Evolutionary conservation across 1,284 basidiomycete species (phyloP).

Genomic region (Puccinia hordei): DNA sequence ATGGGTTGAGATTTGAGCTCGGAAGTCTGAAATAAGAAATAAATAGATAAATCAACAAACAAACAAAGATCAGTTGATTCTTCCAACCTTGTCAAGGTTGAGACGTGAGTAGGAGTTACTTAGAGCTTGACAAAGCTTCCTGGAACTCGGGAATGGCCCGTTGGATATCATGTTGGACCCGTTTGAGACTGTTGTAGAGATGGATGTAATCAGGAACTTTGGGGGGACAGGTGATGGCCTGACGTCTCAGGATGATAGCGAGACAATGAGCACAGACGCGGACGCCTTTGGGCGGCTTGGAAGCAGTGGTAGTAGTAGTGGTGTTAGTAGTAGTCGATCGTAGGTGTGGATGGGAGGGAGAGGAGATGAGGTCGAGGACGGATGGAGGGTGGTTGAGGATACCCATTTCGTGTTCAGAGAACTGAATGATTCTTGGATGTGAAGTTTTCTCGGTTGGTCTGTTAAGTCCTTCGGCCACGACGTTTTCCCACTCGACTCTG

Average conservation of each 20-base stretch:
- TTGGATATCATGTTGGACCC: constrained; percentile 76
- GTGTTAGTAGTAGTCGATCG: constrained; percentile 52
- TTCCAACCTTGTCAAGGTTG: too few species aligned
- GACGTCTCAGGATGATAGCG: constrained; percentile 54
- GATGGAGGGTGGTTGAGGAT: constrained; percentile 1
- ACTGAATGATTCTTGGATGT: not conserved
- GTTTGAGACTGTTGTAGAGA: constrained; percentile 68
- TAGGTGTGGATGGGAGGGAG: constrained; percentile 14
- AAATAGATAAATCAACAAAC: not conserved
- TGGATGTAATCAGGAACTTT: constrained; percentile 56
- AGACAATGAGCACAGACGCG: constrained; percentile 57
- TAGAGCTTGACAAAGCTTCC: constrained; percentile 67
- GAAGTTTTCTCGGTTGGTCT: not conserved
- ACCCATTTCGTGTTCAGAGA: constrained; percentile 24
- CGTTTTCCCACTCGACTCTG: constrained; percentile 32
- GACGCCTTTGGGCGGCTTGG: constrained; percentile 54
- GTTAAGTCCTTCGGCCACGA: too few species aligned
- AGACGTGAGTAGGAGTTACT: constrained; percentile 60
- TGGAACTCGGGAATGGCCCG: constrained; percentile 71
- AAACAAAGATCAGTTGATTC: not conserved
- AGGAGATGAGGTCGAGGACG: not conserved
- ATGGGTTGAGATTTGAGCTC: not conserved
- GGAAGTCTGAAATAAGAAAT: not conserved
- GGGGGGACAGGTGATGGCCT: constrained; percentile 52
- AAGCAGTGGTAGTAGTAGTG: constrained; percentile 55